A percentile compares a stretch with the other conserved stretches of the same genome.
phyloP scores from a whole-genome alignment of 345 rosid genomes.

The Sonneratia alba region DNA sequence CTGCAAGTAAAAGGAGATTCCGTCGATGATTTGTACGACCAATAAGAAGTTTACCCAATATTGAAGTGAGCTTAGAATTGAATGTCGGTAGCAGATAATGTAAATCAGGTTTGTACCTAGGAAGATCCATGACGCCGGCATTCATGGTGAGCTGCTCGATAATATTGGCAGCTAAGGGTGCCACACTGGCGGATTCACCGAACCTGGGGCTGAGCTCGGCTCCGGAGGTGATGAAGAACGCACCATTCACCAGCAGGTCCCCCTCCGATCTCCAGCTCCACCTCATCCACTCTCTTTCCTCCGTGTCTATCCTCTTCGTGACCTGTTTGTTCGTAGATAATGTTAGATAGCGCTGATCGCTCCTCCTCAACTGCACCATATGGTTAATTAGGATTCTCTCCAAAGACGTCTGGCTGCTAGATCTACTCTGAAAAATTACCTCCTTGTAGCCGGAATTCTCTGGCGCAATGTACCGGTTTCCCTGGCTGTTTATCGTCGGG shows the following conservation, averaged over 20 bases:
- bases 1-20: too few relatives aligned
- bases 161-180: constrained; percentile 4
- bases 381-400: too few relatives aligned
- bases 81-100: too few relatives aligned
- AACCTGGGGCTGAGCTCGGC: constrained; percentile 7
- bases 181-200: constrained; percentile 14
- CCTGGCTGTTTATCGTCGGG: constrained; percentile 19
- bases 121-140: background rate
- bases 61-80: too few relatives aligned
- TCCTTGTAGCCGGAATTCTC: background rate
- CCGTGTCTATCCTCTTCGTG: constrained; percentile 15
- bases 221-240: constrained; percentile 11
- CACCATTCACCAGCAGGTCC: constrained; percentile 13
- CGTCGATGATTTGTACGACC: too few relatives aligned
- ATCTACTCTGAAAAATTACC: background rate
- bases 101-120: background rate
- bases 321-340: background rate
- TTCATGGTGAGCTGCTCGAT: constrained; percentile 10
- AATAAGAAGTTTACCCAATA: too few relatives aligned
- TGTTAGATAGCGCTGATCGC: too few relatives aligned
- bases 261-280: constrained; percentile 16
- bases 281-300: constrained; percentile 14
- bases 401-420: too few relatives aligned
- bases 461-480: constrained; percentile 11
- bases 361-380: too few relatives aligned